Conservation (phyloP, 768 basidiomycete species). For the Phlebiopsis flavidoalba region DNA sequence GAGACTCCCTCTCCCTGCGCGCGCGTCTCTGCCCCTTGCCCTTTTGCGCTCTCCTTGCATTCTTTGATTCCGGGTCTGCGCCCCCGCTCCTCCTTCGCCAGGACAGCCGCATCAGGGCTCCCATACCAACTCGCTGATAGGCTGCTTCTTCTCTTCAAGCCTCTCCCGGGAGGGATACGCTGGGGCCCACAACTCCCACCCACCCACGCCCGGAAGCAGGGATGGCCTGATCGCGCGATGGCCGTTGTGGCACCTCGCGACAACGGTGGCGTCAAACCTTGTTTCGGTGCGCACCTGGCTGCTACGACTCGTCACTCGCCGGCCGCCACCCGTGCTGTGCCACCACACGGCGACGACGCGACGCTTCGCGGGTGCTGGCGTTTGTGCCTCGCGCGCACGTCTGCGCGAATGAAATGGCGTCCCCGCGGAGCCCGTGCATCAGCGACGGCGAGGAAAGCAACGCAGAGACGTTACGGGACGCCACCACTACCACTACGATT, state of each 20-base stretch:
- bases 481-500: too few species aligned
- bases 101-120: not conserved
- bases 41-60: not conserved
- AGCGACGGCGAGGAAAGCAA: too few species aligned
- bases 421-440: too few species aligned
- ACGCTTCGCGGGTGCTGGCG: not conserved
- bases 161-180: conserved; percentile 44
- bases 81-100: not conserved
- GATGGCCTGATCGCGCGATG: not conserved
- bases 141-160: not conserved
- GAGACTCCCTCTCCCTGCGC: too few species aligned
- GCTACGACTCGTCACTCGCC: conserved; percentile 23
- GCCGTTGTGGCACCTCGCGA: not conserved
- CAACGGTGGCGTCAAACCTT: not conserved
- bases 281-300: conserved; percentile 28
- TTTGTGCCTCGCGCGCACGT: not conserved
- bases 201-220: not conserved
- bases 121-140: not conserved
- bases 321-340: not conserved
- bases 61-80: not conserved
- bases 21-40: too few species aligned
- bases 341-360: not conserved
- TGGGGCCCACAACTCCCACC: not conserved
- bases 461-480: too few species aligned
- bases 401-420: too few species aligned